Percentiles rank a stretch among this genome's conserved stretches.
Conservation (phyloP, 345 rosid genomes). For the Turritis glabra region DNA sequence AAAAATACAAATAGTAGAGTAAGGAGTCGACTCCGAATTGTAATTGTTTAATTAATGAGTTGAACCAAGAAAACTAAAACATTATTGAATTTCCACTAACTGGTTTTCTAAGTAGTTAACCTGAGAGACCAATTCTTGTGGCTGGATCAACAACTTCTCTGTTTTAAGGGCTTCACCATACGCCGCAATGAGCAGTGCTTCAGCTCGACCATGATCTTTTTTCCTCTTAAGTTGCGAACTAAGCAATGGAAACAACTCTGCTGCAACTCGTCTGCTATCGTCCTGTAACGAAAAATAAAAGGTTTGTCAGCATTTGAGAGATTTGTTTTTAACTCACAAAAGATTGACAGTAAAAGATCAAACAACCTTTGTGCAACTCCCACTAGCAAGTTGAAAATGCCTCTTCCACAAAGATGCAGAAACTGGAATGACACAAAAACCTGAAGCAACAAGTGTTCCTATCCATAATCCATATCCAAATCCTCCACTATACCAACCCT, state of each 20-base stretch:
- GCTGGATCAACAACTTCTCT: slow-evolving; percentile 37
- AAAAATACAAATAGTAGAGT: not conserved
- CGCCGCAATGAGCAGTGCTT: slow-evolving; percentile 83
- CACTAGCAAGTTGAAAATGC: slow-evolving; percentile 58
- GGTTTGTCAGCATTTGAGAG: not conserved
- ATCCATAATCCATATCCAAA: slow-evolving; percentile 92
- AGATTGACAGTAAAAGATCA: not conserved
- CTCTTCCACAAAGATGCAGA: slow-evolving; percentile 78
- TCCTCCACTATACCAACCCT: slow-evolving; percentile 99
- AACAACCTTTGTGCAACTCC: slow-evolving; percentile 52
- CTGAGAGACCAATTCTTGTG: slow-evolving; percentile 25
- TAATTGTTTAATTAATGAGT: not conserved
- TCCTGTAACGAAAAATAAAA: slow-evolving; percentile 49
- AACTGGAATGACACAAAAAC: slow-evolving; percentile 83
- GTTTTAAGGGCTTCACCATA: slow-evolving; percentile 61
- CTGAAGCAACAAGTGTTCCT: slow-evolving; percentile 82
- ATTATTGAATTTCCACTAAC: not conserved
- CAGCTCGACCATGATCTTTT: slow-evolving; percentile 96
- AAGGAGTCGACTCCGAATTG: not conserved
- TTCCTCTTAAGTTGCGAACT: slow-evolving; percentile 60
- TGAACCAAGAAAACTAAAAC: not conserved
- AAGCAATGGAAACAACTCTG: slow-evolving; percentile 70
- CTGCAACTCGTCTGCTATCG: slow-evolving; percentile 80
- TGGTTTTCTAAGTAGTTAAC: slow-evolving; percentile 24
- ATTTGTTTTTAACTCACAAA: not conserved